Percentiles rank a stretch among this genome's conserved stretches.
Conservation (phyloP, 2,329 filamentous ascomycete species). For the Diatrype stigma region DNA sequence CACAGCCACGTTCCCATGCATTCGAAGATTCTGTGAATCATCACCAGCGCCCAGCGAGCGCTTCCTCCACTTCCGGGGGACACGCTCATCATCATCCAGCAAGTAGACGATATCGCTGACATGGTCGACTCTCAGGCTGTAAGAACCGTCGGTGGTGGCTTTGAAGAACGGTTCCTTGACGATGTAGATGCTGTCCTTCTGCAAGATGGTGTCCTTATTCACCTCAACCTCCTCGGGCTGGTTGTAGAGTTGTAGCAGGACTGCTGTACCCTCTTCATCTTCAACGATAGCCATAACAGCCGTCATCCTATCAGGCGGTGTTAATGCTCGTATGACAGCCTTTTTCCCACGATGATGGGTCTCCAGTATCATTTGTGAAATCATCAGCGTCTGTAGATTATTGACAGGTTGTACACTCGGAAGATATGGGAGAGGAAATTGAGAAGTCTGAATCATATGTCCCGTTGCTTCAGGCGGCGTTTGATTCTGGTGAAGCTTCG, state of each 20-base stretch:
- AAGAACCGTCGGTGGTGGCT: constrained; percentile 30
- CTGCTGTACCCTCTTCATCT: constrained; percentile 33
- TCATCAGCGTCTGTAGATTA: constrained; percentile 19
- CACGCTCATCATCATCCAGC: constrained; percentile 27
- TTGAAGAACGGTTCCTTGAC: constrained; percentile 54
- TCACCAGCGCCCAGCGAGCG: constrained; percentile 1
- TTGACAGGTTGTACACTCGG: constrained; percentile 16
- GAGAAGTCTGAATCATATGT: constrained; percentile 7
- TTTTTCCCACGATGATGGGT: constrained; percentile 22
- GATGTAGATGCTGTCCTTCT: constrained; percentile 31
- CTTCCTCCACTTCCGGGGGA: constrained; percentile 35
- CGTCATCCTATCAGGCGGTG: constrained; percentile 12
- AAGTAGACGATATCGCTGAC: constrained; percentile 43
- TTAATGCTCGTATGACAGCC: constrained; percentile 13
- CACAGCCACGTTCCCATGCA: constrained; percentile 32
- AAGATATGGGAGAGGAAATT: constrained; percentile 17
- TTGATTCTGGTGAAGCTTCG: background rate
- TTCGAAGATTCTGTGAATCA: constrained; percentile 16
- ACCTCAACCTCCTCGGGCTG: constrained; percentile 34
- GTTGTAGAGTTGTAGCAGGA: constrained; percentile 37
- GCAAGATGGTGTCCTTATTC: constrained; percentile 30
- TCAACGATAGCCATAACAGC: constrained; percentile 29
- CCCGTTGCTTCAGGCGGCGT: background rate
- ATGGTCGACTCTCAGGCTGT: constrained; percentile 49
- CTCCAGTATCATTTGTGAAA: constrained; percentile 27